Evolutionary conservation across 1,284 basidiomycete genomes (phyloP), one percentile per base, ranked within the genome.

Genomic region (Cryptococcus sp.): DNA sequence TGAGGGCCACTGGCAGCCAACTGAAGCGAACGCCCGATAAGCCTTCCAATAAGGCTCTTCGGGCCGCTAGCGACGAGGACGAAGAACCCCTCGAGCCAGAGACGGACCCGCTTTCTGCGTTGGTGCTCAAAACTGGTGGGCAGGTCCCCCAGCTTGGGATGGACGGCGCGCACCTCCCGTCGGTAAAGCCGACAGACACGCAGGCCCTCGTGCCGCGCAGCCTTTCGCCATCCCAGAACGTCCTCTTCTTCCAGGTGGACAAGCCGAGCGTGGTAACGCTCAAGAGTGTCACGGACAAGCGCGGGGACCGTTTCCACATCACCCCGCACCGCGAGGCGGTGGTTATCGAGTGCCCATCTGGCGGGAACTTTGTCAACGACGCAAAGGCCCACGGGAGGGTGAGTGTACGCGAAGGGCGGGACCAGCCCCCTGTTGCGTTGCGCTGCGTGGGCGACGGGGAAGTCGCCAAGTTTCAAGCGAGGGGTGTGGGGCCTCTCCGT

Each of bases 321-420:
- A 82, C 85, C 0, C 66, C 73, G 43, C 82, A 85, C 16, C 80
- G 82, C n/a, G 83, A 87, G 56, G 81, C 89, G n/a, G 82, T 84
- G 0, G 78, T 95, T 52, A 86, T 86, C 9, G 88, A 89, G 20
- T 96, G 92, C 71, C 92, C 92, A 1, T 81, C 80, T 4, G 90
- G 79, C 79, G 38, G 74, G 2, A 58, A 68, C 15, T 71, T 77
- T 52, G 59, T 65, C 6, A 47, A 61, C 13, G 59, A 62, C 24
- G 46, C 62, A 15, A 44, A 61, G 7, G 56, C 59, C 20, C 28
- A 4, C 28, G 61, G 66, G 38, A 63, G 63, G 48, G 16, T 67
- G 28, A n/a, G 54, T 66, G 12, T 57, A 59, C 28, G 75, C 78
- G 52, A 76, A 78, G 8, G 75, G 82, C 16, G 28, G 54, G 7